Evolutionary conservation across 306 rosid genomes (phyloP), one percentile per base, ranked within the genome.

Genomic region (Geum urbanum): DNA sequence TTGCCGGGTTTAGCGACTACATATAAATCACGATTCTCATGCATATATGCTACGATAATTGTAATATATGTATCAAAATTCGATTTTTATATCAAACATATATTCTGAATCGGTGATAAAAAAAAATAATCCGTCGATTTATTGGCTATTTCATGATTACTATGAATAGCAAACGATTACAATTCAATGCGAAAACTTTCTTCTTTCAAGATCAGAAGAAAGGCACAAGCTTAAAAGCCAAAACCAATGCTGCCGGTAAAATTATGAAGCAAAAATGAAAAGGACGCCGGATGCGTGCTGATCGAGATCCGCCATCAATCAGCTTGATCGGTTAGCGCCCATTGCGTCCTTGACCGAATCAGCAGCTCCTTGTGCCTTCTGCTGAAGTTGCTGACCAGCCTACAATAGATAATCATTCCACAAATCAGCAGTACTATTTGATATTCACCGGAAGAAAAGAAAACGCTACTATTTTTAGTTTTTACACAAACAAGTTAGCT

Each of bases 341-440:
- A 78, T 61, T 54, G 67, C 54, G 24, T 39, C 40, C 75, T 70
- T 69, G 9, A 24, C 56, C 3, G 78, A 57, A 37, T 74, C 75
- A 54, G 56, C 49, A 47, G 82, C 82, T 7, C 51, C 79, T 47
- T 78, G 75, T 9, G 78, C 75, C 76, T 61, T 78, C 6, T 55
- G 55, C 68, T 63, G 24, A 75, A 74, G n/a, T 14, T 86, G 85
- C 69, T 77, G 62, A 22, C 83, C 81, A 72, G 72, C 77, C 88
- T 86, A 56, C 70, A 55, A 61, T 9, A 32, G 37, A 32, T 14
- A 35, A 35, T 27, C 16, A 45, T 24, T 19, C 41, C 7, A 15
- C 2, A 5, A 22, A 20, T 66, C 8, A 22, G 49, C 16, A 55
- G 9, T 1, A 19, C 4, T 10, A 54, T 22, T 20, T 45, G 9